Conservation (phyloP, 148 eudicot genomes). For the Camellia lanceoleosa region DNA sequence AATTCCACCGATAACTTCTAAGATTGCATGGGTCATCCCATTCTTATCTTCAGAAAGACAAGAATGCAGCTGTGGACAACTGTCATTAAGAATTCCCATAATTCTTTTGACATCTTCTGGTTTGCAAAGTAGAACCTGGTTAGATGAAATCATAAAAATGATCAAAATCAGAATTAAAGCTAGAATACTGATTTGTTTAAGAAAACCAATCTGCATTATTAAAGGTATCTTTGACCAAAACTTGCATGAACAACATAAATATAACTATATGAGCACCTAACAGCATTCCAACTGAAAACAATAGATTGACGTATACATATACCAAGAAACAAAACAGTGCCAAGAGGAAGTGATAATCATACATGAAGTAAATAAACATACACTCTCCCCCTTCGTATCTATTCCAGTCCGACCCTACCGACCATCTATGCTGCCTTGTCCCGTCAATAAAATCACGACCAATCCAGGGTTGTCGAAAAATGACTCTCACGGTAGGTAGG, state of each 20-base stretch:
- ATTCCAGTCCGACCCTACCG: slow-evolving; percentile 99
- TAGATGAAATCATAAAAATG: background rate
- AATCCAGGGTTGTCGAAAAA: slow-evolving; percentile 94
- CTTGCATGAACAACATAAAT: background rate
- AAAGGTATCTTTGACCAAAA: background rate
- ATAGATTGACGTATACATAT: background rate
- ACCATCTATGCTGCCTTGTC: slow-evolving; percentile 90
- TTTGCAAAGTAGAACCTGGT: slow-evolving; percentile 86
- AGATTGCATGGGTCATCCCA: slow-evolving; percentile 99
- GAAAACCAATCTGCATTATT: slow-evolving; percentile 1
- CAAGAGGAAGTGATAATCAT: slow-evolving; percentile 8
- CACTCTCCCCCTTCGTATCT: slow-evolving; percentile 99
- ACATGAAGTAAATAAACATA: slow-evolving; percentile 37
- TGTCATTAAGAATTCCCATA: slow-evolving; percentile 67
- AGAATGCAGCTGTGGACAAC: slow-evolving; percentile 90
- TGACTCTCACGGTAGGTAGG: slow-evolving; percentile 95
- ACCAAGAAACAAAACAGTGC: background rate
- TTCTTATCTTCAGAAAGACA: slow-evolving; percentile 99
- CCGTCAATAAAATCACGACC: slow-evolving; percentile 98
- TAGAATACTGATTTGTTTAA: background rate
- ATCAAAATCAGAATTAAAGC: background rate
- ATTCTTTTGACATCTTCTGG: slow-evolving; percentile 84
- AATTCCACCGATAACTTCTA: slow-evolving; percentile 96
- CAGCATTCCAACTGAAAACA: background rate
- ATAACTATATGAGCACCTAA: background rate